Evolutionary conservation across 352 stramenopile genomes (phyloP).

Genomic region (Globisporangium nodosum): DNA sequence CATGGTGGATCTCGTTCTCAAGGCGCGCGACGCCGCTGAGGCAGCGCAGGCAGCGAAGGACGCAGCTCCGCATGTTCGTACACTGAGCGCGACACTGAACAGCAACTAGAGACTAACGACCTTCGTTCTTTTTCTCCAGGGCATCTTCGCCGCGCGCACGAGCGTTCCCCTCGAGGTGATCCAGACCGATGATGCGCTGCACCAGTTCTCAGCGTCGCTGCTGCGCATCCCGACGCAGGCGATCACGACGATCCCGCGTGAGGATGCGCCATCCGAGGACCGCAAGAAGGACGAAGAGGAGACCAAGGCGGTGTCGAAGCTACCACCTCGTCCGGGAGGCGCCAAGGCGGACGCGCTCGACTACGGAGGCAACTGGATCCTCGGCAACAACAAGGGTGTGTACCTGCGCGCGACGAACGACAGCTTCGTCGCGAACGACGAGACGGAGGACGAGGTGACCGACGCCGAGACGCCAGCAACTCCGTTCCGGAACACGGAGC

Average conservation of each 20-base stretch:
- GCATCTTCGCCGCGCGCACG: slow-evolving; percentile 38
- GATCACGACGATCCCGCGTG: slow-evolving; percentile 73
- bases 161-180: slow-evolving; percentile 39
- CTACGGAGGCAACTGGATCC: slow-evolving; percentile 77
- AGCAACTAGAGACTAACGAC: not conserved
- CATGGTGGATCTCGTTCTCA: slow-evolving; percentile 64
- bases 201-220: slow-evolving; percentile 60
- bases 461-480: slow-evolving; percentile 40
- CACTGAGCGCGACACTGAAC: no score
- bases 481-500: slow-evolving; percentile 29
- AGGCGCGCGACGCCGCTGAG: slow-evolving; percentile 28
- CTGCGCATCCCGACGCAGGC: slow-evolving; percentile 64
- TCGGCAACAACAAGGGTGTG: slow-evolving; percentile 71
- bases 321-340: not conserved
- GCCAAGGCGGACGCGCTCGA: slow-evolving; percentile 6
- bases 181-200: slow-evolving; percentile 50
- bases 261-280: slow-evolving; percentile 28
- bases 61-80: slow-evolving; percentile 16
- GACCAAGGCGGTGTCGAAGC: not conserved
- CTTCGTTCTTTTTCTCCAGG: slow-evolving; percentile 13
- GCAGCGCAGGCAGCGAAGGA: slow-evolving; percentile 23
- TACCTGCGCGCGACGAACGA: slow-evolving; percentile 69
- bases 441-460: slow-evolving; percentile 56
- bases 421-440: slow-evolving; percentile 56
- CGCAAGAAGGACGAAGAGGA: slow-evolving; percentile 15